Conservation (phyloP, 1,284 basidiomycete genomes). For the Moesziomyces globuligerus region DNA sequence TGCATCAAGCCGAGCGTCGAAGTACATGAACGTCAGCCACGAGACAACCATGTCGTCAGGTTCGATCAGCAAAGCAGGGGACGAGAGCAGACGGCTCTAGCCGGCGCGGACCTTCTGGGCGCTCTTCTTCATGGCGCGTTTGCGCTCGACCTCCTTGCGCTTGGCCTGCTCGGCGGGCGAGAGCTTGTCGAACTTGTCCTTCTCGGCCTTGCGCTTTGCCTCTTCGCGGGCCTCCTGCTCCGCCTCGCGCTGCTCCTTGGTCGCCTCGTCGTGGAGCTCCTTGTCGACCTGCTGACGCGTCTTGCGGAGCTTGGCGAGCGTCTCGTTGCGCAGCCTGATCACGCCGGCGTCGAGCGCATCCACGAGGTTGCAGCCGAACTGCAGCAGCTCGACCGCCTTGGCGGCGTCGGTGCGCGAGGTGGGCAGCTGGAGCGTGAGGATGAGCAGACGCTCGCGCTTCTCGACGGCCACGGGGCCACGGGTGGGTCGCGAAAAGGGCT, state of each 20-base stretch:
- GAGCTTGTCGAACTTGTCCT: slow-evolving; percentile 61
- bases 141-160: slow-evolving; percentile 62
- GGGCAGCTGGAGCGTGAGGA: slow-evolving; percentile 57
- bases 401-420: slow-evolving; percentile 27
- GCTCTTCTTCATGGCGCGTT: slow-evolving; percentile 58
- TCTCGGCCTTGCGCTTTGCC: slow-evolving; percentile 57
- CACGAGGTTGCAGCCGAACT: slow-evolving; percentile 57
- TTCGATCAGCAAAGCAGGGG: neutral
- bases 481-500: slow-evolving; percentile 48
- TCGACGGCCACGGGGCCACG: slow-evolving; percentile 32
- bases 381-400: slow-evolving; percentile 50
- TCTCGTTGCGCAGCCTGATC: slow-evolving; percentile 49
- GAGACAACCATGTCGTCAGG: no score
- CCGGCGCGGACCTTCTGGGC: slow-evolving; percentile 24
- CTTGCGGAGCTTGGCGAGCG: slow-evolving; percentile 51
- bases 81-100: neutral
- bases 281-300: slow-evolving; percentile 56
- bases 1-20: neutral
- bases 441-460: slow-evolving; percentile 50
- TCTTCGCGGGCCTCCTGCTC: slow-evolving; percentile 56
- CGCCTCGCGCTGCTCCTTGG: slow-evolving; percentile 52
- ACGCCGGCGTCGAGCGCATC: slow-evolving; percentile 56
- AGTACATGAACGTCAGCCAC: neutral
- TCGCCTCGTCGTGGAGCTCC: slow-evolving; percentile 47
- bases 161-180: slow-evolving; percentile 63